phyloP scores from a whole-genome alignment of 176 grass and related monocot species.

The Poa annua region DNA sequence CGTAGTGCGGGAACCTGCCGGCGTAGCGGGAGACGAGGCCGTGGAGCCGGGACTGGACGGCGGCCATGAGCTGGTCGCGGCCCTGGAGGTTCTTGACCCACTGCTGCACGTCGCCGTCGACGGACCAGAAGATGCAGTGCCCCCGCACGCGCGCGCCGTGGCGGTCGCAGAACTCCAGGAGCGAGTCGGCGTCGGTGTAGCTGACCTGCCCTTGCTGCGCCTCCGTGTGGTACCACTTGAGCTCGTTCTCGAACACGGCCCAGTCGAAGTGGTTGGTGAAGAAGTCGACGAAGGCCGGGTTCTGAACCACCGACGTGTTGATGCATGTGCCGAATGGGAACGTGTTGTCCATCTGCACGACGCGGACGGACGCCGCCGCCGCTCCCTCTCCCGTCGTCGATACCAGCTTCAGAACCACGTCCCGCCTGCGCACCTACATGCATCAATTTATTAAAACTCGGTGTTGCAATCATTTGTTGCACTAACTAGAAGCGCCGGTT shows the following conservation, averaged over 20 bases:
- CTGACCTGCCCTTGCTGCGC: conserved; percentile 6
- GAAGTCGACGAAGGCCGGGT: conserved; percentile 31
- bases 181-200: conserved; percentile 20
- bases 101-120: conserved; percentile 37
- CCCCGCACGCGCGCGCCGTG: conserved; percentile 32
- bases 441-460: neutral
- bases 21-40: conserved; percentile 54
- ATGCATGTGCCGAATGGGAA: conserved; percentile 35
- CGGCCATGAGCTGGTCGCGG: conserved; percentile 25
- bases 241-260: conserved; percentile 81
- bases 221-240: conserved; percentile 68
- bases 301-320: conserved; percentile 20
- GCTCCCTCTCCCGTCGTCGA: neutral
- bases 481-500: no score
- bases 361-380: conserved; percentile 10
- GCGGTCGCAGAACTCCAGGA: conserved; percentile 46
- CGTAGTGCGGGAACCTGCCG: conserved; percentile 52
- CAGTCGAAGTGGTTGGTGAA: conserved; percentile 58
- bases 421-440: conserved; percentile 54
- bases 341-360: conserved; percentile 10
- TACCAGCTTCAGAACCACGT: conserved; percentile 48
- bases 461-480: no score
- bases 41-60: conserved; percentile 41
- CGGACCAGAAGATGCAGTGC: conserved; percentile 61
- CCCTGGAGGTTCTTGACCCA: conserved; percentile 38